Evolutionary conservation across 2,329 filamentous ascomycete species (phyloP).

Genomic region (Ophiosphaerella herpotricha): DNA sequence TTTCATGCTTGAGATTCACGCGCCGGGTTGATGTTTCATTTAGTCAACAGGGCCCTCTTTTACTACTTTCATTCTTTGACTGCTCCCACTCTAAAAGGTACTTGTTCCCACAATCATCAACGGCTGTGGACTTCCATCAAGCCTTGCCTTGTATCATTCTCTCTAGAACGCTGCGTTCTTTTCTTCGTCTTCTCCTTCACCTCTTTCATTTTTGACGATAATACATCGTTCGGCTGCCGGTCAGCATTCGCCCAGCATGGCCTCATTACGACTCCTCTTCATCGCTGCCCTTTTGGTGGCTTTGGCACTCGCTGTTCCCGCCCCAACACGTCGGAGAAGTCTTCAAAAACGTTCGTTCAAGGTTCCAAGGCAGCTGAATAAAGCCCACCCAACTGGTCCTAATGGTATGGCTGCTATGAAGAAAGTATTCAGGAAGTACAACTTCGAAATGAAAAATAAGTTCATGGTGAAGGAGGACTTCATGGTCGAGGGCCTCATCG

Average conservation of each 20-base stretch:
- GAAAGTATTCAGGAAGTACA: constrained; percentile 71
- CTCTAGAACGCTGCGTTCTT: constrained; percentile 18
- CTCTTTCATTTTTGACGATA: constrained; percentile 23
- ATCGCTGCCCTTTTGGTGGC: constrained; percentile 56
- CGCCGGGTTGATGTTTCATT: constrained; percentile 24
- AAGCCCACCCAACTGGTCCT: constrained; percentile 53
- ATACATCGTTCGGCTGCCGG: constrained; percentile 42
- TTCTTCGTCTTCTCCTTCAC: constrained; percentile 19
- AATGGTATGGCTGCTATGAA: constrained; percentile 66
- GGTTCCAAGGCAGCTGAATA: constrained; percentile 62
- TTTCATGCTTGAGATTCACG: constrained; percentile 26
- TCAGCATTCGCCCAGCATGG: constrained; percentile 45
- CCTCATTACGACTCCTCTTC: constrained; percentile 44
- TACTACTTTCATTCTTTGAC: constrained; percentile 13
- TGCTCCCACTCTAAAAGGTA: constrained; percentile 33
- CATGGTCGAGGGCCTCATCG: constrained; percentile 49
- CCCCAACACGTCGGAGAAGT: constrained; percentile 33
- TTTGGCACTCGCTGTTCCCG: constrained; percentile 54
- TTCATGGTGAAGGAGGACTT: constrained; percentile 42
- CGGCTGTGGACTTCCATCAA: constrained; percentile 31
- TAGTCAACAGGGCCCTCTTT: constrained; percentile 20
- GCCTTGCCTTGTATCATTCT: constrained; percentile 33
- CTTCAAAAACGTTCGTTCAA: constrained; percentile 64
- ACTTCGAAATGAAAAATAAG: constrained; percentile 42
- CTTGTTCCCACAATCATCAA: constrained; percentile 31